Evolutionary conservation across 2,329 filamentous ascomycete species (phyloP).

Genomic region (Grosmannia penicillata): DNA sequence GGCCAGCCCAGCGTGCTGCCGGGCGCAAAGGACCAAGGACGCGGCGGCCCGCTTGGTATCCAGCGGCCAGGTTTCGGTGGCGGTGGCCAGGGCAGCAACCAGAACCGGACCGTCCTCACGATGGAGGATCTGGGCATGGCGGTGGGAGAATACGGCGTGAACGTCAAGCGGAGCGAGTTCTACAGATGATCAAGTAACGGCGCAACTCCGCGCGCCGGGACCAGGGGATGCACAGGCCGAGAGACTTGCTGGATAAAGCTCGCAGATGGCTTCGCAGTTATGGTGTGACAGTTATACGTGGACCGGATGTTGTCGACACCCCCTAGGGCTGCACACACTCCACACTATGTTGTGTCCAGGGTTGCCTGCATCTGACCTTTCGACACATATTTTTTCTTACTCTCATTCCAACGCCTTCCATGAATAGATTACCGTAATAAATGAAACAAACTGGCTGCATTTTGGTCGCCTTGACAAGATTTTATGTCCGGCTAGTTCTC

Average conservation of each 20-base stretch:
- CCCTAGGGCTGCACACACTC: no score
- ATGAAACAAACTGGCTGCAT: background rate
- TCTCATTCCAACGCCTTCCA: background rate
- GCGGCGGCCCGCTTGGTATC: constrained; percentile 50
- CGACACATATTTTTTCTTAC: no score
- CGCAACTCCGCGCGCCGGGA: no score
- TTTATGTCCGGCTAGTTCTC: background rate
- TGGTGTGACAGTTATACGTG: no score
- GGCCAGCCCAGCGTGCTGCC: constrained; percentile 35
- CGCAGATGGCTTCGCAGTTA: no score
- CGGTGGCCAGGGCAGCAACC: constrained; percentile 73
- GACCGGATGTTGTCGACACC: no score
- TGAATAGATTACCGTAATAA: background rate
- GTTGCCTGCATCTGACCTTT: no score
- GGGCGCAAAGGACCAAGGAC: constrained; percentile 41
- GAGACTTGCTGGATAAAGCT: no score
- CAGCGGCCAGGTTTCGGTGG: constrained; percentile 72
- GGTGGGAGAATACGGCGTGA: constrained; percentile 93
- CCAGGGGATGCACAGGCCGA: no score
- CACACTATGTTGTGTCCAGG: no score
- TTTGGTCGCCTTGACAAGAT: background rate
- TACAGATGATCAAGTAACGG: constrained; percentile 55
- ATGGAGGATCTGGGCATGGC: constrained; percentile 99
- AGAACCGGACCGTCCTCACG: constrained; percentile 86
- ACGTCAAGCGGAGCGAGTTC: constrained; percentile 94